phyloP scores from a whole-genome alignment of 139 green algal genomes.

The Chlamydomonas sp. region DNA sequence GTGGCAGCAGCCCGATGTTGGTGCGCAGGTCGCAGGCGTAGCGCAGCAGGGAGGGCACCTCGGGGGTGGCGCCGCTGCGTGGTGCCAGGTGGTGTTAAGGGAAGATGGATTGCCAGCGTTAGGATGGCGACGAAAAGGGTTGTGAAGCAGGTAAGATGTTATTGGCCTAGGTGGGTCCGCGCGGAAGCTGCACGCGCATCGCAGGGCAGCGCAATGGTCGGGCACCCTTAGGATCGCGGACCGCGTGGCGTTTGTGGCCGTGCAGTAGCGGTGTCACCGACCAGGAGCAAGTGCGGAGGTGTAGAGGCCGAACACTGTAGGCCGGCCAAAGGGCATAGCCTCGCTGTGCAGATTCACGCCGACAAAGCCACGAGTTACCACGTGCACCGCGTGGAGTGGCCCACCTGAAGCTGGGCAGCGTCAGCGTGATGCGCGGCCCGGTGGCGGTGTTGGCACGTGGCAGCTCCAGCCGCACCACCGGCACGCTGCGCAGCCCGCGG shows the following conservation, averaged over 20 bases:
- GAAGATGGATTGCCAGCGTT: not conserved
- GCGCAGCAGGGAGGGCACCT: constrained; percentile 77
- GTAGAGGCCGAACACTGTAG: too few species aligned
- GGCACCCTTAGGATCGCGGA: too few species aligned
- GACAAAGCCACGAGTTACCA: too few species aligned
- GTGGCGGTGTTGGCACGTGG: constrained; percentile 17
- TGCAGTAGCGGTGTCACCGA: too few species aligned
- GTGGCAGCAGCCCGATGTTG: constrained; percentile 62
- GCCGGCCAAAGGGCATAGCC: not conserved
- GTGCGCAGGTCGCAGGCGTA: constrained; percentile 83
- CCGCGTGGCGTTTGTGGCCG: too few species aligned
- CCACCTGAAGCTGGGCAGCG: constrained; percentile 86
- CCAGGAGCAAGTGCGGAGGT: too few species aligned
- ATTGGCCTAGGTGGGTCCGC: too few species aligned
- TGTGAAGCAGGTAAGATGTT: not conserved
- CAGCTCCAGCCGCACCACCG: constrained; percentile 71
- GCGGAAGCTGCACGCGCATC: too few species aligned
- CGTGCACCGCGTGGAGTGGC: not conserved
- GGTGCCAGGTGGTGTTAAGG: not conserved
- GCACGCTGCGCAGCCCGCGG: constrained; percentile 17
- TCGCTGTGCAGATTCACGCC: too few species aligned
- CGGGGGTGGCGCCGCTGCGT: constrained; percentile 78
- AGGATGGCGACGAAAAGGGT: not conserved
- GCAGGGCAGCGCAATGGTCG: too few species aligned
- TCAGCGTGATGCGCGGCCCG: constrained; percentile 55